phyloP scores from a whole-genome alignment of 2,329 filamentous ascomycete genomes.

The Cladophialophora carrionii region DNA sequence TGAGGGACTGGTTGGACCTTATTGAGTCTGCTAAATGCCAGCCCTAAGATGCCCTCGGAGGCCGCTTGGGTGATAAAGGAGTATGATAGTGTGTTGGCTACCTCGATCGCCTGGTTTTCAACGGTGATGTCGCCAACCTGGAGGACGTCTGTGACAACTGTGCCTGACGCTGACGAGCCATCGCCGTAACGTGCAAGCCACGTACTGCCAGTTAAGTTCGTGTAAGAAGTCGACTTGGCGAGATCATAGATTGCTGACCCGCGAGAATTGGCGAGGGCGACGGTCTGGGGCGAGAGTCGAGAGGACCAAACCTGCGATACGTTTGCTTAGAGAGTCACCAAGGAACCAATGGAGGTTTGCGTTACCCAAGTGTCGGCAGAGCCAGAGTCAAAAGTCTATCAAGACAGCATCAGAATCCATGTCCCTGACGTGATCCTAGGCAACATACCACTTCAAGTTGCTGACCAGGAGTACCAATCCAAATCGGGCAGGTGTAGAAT shows the following conservation, averaged over 20 bases:
- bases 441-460: conserved; percentile 49
- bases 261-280: conserved; percentile 42
- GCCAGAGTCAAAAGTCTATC: conserved; percentile 68
- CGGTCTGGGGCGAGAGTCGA: conserved; percentile 47
- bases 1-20: conserved; percentile 61
- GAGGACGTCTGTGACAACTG: conserved; percentile 66
- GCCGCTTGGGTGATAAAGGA: conserved; percentile 61
- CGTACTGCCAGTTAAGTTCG: conserved; percentile 51
- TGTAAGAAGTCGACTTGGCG: conserved; percentile 63
- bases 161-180: conserved; percentile 66
- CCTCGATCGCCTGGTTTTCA: conserved; percentile 66
- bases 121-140: conserved; percentile 64
- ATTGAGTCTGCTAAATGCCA: conserved; percentile 66
- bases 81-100: conserved; percentile 62
- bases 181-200: conserved; percentile 74
- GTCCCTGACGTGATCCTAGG: neutral
- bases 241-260: conserved; percentile 64
- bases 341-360: conserved; percentile 15
- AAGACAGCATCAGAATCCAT: neutral
- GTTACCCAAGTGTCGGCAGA: conserved; percentile 68
- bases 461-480: conserved; percentile 68
- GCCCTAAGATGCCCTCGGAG: conserved; percentile 60
- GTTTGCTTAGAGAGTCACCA: conserved; percentile 24
- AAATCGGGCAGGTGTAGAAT: conserved; percentile 65
- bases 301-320: conserved; percentile 58